phyloP scores from a whole-genome alignment of 2,329 filamentous ascomycete species.

The Leptosphaerulina australis region DNA sequence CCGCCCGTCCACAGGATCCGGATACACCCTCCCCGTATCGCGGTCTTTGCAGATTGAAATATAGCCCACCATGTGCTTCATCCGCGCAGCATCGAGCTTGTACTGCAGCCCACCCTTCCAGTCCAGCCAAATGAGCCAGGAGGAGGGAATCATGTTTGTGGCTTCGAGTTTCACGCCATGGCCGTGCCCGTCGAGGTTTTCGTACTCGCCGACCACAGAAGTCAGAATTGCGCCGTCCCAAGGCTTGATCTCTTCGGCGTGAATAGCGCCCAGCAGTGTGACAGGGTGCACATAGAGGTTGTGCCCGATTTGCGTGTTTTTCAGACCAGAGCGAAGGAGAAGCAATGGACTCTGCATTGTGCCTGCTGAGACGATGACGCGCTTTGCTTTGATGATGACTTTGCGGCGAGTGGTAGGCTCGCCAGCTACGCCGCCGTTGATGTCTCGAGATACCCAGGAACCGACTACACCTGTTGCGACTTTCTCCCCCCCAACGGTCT shows the following conservation, averaged over 20 bases:
- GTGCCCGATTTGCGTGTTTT: slow-evolving; percentile 79
- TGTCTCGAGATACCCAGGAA: slow-evolving; percentile 74
- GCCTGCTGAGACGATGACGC: slow-evolving; percentile 79
- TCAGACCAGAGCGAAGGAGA: slow-evolving; percentile 77
- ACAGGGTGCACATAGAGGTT: slow-evolving; percentile 85
- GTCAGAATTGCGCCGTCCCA: slow-evolving; percentile 80
- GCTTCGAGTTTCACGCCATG: slow-evolving; percentile 85
- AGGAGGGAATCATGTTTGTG: slow-evolving; percentile 73
- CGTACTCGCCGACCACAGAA: slow-evolving; percentile 74
- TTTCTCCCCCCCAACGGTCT: slow-evolving; percentile 58
- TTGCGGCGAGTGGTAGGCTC: slow-evolving; percentile 61
- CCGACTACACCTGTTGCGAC: slow-evolving; percentile 75
- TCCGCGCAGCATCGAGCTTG: slow-evolving; percentile 72
- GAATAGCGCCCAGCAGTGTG: slow-evolving; percentile 62
- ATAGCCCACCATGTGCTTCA: slow-evolving; percentile 72
- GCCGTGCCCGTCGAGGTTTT: slow-evolving; percentile 78
- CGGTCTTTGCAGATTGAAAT: slow-evolving; percentile 78
- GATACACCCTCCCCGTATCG: slow-evolving; percentile 74
- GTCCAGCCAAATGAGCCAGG: slow-evolving; percentile 66
- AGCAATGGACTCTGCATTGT: slow-evolving; percentile 78
- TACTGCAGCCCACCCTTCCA: slow-evolving; percentile 73
- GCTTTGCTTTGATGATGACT: slow-evolving; percentile 77
- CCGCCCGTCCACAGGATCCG: slow-evolving; percentile 70
- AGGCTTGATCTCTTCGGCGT: slow-evolving; percentile 68
- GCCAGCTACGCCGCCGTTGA: slow-evolving; percentile 63